These are phyloP conservation scores for Darksidea phi DNA, from an alignment of 495 filamentous ascomycete genomes.

Conservation along the genomic window DNA sequence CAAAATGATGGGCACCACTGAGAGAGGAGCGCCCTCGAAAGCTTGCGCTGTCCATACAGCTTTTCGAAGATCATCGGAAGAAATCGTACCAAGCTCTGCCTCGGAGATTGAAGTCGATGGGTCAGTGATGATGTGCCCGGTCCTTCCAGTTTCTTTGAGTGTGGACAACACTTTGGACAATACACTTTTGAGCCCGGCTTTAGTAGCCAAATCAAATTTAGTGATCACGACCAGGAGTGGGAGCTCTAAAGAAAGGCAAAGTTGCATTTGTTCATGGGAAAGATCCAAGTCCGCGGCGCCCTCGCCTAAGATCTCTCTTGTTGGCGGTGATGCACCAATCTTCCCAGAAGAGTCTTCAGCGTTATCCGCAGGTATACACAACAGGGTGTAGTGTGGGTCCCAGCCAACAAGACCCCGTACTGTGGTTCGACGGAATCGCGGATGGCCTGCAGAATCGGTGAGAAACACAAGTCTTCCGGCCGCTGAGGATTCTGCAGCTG, in stretches of 20 bases:
- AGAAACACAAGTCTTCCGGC: constrained; percentile 75
- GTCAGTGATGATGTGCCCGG: constrained; percentile 65
- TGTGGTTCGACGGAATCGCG: constrained; percentile 81
- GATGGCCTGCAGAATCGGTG: constrained; percentile 86
- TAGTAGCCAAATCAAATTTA: constrained; percentile 84
- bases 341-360: constrained; percentile 50
- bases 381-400: constrained; percentile 89
- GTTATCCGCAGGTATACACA: constrained; percentile 84
- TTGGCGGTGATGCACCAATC: constrained; percentile 42
- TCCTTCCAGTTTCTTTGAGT: constrained; percentile 71
- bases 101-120: constrained; percentile 22
- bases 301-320: constrained; percentile 52
- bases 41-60: constrained; percentile 20
- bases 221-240: constrained; percentile 81
- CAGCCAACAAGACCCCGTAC: constrained; percentile 87
- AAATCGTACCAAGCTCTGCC: constrained; percentile 30
- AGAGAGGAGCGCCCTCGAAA: constrained; percentile 35
- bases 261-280: constrained; percentile 75
- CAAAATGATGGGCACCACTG: constrained; percentile 76
- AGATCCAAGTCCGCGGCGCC: constrained; percentile 63
- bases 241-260: constrained; percentile 75
- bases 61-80: constrained; percentile 27
- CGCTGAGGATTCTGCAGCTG: constrained; percentile 52
- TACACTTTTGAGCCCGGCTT: constrained; percentile 61
- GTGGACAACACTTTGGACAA: constrained; percentile 72